Percentiles rank a stretch among this genome's conserved stretches.
Evolutionary conservation across 352 stramenopile species (phyloP).

Genomic region (Phytophthora pisi): DNA sequence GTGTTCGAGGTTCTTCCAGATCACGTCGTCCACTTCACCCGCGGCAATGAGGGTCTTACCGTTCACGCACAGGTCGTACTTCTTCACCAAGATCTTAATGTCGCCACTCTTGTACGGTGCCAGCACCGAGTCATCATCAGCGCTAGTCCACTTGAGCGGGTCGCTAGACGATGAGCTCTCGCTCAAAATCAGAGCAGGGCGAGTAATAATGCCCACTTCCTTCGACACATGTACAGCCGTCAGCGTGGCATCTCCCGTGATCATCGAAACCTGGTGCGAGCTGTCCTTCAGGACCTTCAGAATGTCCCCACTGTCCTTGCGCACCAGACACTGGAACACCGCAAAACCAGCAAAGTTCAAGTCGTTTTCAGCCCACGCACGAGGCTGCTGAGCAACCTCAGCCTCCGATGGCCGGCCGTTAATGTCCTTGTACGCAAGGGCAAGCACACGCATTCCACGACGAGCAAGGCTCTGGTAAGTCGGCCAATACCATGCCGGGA

Average conservation of each 20-base stretch:
- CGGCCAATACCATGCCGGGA: conserved; percentile 92
- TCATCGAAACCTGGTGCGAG: conserved; percentile 97
- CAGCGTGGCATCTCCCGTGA: conserved; percentile 97
- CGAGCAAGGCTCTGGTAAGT: conserved; percentile 87
- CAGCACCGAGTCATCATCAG: conserved; percentile 73
- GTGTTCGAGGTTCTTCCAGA: conserved; percentile 82
- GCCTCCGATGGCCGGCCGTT: conserved; percentile 68
- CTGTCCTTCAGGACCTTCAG: conserved; percentile 93
- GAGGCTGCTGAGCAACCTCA: conserved; percentile 82
- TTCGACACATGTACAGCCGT: conserved; percentile 97
- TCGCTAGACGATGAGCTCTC: conserved; percentile 42
- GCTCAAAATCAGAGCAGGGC: conserved; percentile 74
- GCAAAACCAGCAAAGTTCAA: conserved; percentile 96
- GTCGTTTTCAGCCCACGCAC: conserved; percentile 92
- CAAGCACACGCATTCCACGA: conserved; percentile 93
- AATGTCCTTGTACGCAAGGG: conserved; percentile 95
- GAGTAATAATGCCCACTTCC: conserved; percentile 93
- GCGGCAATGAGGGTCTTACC: conserved; percentile 74
- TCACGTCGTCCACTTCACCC: conserved; percentile 79
- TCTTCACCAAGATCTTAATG: conserved; percentile 63
- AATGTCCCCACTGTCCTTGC: conserved; percentile 96
- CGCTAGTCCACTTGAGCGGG: conserved; percentile 80
- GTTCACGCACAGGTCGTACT: conserved; percentile 89
- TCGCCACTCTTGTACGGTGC: conserved; percentile 73
- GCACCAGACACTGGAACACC: conserved; percentile 90